Evolutionary conservation across 2,329 filamentous ascomycete species (phyloP).

Genomic region (Clonostachys byssicola): DNA sequence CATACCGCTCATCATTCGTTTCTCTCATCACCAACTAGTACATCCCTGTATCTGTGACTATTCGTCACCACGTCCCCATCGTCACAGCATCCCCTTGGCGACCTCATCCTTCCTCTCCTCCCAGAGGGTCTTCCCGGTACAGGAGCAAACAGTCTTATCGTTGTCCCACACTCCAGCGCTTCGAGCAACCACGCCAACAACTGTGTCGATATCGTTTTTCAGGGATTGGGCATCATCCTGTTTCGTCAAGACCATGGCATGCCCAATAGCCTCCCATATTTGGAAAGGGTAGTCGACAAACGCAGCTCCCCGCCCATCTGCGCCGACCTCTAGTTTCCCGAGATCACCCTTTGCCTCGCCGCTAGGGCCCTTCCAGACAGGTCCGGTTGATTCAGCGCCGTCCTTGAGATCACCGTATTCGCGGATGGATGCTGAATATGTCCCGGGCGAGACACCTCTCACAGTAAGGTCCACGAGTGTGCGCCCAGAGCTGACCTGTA

Average conservation of each 20-base stretch:
- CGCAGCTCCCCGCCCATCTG: slow-evolving; percentile 70
- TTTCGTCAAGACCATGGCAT: slow-evolving; percentile 80
- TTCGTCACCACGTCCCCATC: background rate
- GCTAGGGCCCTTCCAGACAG: slow-evolving; percentile 58
- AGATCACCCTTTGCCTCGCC: slow-evolving; percentile 44
- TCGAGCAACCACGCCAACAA: slow-evolving; percentile 90
- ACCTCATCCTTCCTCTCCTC: slow-evolving; percentile 91
- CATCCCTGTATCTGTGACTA: no score
- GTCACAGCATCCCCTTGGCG: slow-evolving; percentile 79
- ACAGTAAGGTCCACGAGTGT: slow-evolving; percentile 88
- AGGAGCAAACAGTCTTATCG: slow-evolving; percentile 96
- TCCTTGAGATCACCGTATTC: slow-evolving; percentile 82
- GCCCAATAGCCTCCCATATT: slow-evolving; percentile 94
- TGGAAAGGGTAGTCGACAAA: slow-evolving; percentile 81
- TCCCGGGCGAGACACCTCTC: slow-evolving; percentile 74
- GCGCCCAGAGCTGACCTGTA: slow-evolving; percentile 74
- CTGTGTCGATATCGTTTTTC: slow-evolving; percentile 75
- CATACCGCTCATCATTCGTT: no score
- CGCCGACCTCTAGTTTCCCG: slow-evolving; percentile 70
- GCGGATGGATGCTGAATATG: slow-evolving; percentile 79
- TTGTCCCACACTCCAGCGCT: slow-evolving; percentile 99
- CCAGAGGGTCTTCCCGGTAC: slow-evolving; percentile 97
- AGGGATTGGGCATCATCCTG: slow-evolving; percentile 47
- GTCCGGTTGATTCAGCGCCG: slow-evolving; percentile 78
- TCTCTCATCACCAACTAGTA: no score